Percentiles rank a stretch among this genome's conserved stretches.
Evolutionary conservation across 2,329 filamentous ascomycete species (phyloP).

Genomic region (Ophiostoma triangulosporum): DNA sequence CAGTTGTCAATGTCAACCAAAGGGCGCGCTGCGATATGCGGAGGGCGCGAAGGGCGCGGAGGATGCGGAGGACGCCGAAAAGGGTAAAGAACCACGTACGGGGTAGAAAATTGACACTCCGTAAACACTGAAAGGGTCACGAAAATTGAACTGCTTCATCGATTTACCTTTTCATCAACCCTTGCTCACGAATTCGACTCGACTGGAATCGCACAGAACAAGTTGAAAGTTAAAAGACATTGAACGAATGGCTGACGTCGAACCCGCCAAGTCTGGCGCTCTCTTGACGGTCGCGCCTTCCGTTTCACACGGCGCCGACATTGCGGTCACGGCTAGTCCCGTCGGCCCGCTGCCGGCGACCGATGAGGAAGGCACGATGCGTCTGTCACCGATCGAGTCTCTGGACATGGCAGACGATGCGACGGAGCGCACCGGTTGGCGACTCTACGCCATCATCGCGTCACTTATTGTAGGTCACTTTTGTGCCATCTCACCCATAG

Average conservation of each 20-base stretch:
- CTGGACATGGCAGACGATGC: neutral
- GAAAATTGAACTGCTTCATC: neutral
- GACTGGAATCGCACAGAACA: no score
- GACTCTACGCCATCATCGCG: constrained; percentile 5
- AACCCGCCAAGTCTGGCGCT: neutral
- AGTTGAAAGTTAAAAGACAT: neutral
- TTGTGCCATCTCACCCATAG: neutral
- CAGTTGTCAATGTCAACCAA: neutral
- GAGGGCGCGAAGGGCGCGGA: neutral
- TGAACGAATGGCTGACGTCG: neutral
- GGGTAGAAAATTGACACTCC: no score
- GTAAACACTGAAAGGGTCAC: no score
- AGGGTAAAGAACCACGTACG: no score
- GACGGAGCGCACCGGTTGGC: constrained; percentile 2
- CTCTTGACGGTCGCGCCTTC: neutral
- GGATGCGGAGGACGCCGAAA: neutral
- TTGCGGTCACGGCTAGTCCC: neutral
- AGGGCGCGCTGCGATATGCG: neutral
- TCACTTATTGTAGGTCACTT: constrained; percentile 4
- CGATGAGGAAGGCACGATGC: neutral
- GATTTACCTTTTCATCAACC: neutral
- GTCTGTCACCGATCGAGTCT: neutral
- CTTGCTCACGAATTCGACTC: neutral
- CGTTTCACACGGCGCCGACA: neutral
- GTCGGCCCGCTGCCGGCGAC: neutral